Evolutionary conservation across 257 asterid species (phyloP), one percentile per base, ranked within the genome.

Genomic region (Capsicum pubescens): DNA sequence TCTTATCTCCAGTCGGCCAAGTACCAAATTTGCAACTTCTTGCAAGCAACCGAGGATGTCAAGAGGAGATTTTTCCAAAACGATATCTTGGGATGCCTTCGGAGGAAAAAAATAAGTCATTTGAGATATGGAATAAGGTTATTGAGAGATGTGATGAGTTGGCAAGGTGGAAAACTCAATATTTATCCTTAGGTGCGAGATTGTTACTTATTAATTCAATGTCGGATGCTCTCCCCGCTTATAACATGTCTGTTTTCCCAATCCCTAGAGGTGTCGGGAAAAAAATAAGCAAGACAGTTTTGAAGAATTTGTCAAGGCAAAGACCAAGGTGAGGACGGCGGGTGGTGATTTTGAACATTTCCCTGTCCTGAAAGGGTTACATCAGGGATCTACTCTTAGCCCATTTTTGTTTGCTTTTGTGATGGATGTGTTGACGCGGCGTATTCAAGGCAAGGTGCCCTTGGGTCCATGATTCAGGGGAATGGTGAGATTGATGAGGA

Each of bases 41-140:
- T 64, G 71, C 44, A 26, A 64, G 71, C 44, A 63, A 63, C 69
- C 69, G 19, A 61, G 36, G 70, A 63, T 63, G 70, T 26, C 44
- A 63, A 9, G 44, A 21, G 42, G 70, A 39, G 70, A 63, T 63
- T 21, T 63, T 63, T 63, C 17, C 44, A 26, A 61, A 19, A 26
- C 32, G 32, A 61, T 61, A 61, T 61, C 36, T 61, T 35, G 0
- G 39, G 68, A 61, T 61, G 36, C 36, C 15, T 61, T 61, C 19
- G 68, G 39, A 36, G 36, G 0, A 6, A 63, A 60, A 60, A 63
- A 10, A 21, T 63, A 63, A 26, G 70, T 63, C 42, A 63, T 6
- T 63, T 5, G 42, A 63, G 17, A 63, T 21, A 61, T 26, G 70
- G 26, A 63, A 63, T 26, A 39, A 63, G 39, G 70, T 26, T 21